phyloP scores from a whole-genome alignment of 805 yeast genomes.

The Danielozyma ontarioensis region DNA sequence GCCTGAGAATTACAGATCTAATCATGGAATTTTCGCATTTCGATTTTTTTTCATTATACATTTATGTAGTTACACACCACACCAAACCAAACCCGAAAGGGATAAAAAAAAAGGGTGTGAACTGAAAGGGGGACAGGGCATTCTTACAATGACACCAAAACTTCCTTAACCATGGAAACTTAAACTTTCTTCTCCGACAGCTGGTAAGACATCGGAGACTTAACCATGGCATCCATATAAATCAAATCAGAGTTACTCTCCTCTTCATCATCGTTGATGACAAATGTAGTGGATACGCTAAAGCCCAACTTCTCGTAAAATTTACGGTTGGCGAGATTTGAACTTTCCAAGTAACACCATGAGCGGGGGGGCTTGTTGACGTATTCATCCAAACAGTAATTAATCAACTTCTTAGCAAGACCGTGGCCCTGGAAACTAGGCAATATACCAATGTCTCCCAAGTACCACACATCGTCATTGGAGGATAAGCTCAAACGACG shows the following conservation, averaged over 20 bases:
- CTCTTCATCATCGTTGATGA: slow-evolving; percentile 21
- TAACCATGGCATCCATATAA: not conserved
- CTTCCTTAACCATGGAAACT: no score
- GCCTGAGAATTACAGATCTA: no score
- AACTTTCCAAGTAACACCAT: slow-evolving; percentile 49
- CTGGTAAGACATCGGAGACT: no score
- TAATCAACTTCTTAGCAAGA: slow-evolving; percentile 46
- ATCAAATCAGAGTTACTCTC: slow-evolving; percentile 4
- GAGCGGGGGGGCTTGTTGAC: slow-evolving; percentile 22
- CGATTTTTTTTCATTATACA: no score
- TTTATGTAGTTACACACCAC: no score
- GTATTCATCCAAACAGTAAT: slow-evolving; percentile 44
- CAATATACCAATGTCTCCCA: slow-evolving; percentile 53
- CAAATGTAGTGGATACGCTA: slow-evolving; percentile 25
- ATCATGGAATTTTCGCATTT: no score
- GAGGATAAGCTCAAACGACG: slow-evolving; percentile 28
- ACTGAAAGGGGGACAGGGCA: no score
- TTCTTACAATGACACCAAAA: no score
- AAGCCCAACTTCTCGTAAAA: slow-evolving; percentile 55
- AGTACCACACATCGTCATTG: slow-evolving; percentile 46
- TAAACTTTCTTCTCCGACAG: no score
- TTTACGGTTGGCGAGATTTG: slow-evolving; percentile 48
- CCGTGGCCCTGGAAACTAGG: slow-evolving; percentile 59
- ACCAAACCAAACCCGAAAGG: no score
- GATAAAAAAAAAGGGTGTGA: no score